Percentiles rank a stretch among this genome's conserved stretches.
Conservation (phyloP, 1,284 basidiomycete species). For the Trichosporon sp. region DNA sequence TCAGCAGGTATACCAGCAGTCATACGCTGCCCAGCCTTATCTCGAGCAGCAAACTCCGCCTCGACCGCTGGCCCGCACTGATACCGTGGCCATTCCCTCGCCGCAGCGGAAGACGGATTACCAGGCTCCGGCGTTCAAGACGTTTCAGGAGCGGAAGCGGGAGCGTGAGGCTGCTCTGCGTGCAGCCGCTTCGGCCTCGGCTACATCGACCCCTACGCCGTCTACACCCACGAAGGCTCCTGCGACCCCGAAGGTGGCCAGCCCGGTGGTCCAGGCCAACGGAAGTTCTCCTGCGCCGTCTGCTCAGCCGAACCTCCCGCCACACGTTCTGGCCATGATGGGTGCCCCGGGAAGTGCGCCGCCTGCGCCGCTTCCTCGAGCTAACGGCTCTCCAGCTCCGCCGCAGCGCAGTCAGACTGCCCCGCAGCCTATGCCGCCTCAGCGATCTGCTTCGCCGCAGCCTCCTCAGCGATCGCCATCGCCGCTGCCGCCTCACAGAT, state of each 20-base stretch:
- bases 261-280: background rate
- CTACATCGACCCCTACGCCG: conserved; percentile 1
- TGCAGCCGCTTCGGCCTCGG: conserved; percentile 9
- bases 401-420: conserved; percentile 1
- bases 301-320: background rate
- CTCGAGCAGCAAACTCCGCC: background rate
- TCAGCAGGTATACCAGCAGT: background rate
- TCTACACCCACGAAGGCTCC: conserved; percentile 29
- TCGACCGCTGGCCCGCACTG: background rate
- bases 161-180: conserved; percentile 33
- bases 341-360: background rate
- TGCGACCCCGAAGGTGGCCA: background rate
- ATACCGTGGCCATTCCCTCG: background rate
- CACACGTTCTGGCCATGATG: conserved; percentile 19
- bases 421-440: conserved; percentile 30
- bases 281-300: background rate
- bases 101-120: conserved; percentile 20
- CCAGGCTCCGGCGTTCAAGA: conserved; percentile 41
- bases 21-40: background rate
- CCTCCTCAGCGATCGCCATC: conserved; percentile 9
- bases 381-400: conserved; percentile 1
- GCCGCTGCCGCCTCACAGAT: conserved; percentile 5
- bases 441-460: conserved; percentile 28
- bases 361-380: conserved; percentile 1
- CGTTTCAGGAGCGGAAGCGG: conserved; percentile 42